Conservation (phyloP, 2,329 filamentous ascomycete species). For the Alternaria sp. region DNA sequence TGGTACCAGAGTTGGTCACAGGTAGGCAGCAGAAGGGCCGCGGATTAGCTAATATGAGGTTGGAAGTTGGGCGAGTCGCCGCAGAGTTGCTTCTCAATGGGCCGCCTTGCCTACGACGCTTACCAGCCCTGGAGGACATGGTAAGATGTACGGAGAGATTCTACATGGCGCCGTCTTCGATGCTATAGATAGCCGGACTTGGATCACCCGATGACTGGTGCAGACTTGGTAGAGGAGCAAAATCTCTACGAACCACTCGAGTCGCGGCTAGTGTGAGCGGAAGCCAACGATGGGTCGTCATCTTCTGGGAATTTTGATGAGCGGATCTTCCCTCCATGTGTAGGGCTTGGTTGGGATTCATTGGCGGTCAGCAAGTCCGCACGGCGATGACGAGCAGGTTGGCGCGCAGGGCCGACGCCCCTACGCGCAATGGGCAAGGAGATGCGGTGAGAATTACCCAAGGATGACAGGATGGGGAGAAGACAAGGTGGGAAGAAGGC, state of each 20-base stretch:
- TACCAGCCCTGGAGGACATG: background rate
- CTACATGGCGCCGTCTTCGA: background rate
- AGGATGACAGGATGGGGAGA: conserved; percentile 2
- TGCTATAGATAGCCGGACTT: background rate
- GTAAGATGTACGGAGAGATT: background rate
- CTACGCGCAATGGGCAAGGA: conserved; percentile 1
- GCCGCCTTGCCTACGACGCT: background rate
- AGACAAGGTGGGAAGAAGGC: background rate
- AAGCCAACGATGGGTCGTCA: conserved; percentile 13
- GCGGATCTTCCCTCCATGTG: conserved; percentile 12
- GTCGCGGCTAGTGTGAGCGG: conserved; percentile 9
- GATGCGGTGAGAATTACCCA: conserved; percentile 26
- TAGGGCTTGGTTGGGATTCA: background rate
- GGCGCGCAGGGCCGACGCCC: conserved; percentile 4
- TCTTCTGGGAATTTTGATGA: conserved; percentile 15
- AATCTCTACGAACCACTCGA: conserved; percentile 4
- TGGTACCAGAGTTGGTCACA: conserved; percentile 10
- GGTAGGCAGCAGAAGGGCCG: conserved; percentile 6
- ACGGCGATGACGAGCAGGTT: conserved; percentile 9
- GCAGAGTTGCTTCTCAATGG: background rate
- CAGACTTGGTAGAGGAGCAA: conserved; percentile 7
- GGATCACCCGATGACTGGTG: background rate
- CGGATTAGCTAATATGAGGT: conserved; percentile 17
- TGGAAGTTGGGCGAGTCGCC: conserved; percentile 2
- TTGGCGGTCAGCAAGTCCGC: conserved; percentile 5